Evolutionary conservation across 2,329 filamentous ascomycete genomes (phyloP), one percentile per base, ranked within the genome.

Genomic region (Xylariaceae sp.): DNA sequence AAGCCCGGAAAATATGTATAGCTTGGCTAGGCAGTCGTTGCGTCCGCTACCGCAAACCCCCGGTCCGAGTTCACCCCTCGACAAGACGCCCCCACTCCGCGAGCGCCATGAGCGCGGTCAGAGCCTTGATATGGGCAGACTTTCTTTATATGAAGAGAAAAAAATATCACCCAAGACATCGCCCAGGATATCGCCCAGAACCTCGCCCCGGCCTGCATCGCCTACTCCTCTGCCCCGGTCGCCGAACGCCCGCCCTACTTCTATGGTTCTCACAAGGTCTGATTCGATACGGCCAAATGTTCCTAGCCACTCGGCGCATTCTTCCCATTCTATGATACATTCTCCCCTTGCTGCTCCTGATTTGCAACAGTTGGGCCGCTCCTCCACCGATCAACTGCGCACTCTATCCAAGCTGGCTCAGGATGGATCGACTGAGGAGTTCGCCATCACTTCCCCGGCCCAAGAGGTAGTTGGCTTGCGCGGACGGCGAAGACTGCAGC

Each of bases 401-500:
- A 93, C 91, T 0, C 79, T 98, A 40, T 96, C 93, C 6, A 89
- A 87, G 66, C 84, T 96, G 62, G 90, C 91, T 1, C 85, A 93
- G 66, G 86, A 86, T 44, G 88, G 85, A 2, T 85, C 87, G 9
- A 84, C 86, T 1, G 90, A 93, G 32, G 91, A 96, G 42, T 93
- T 98, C 65, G 83, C 86, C 44, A 89, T 97, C 53, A 88, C 86
- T 47, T 86, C 87, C 0, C 83, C 89, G 1, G 87, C 88, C 16
- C 89, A 96, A 68, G 91, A 97, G 70, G 95, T 99, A 1, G 87
- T 89, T 19, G 95, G 95, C 40, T 78, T 99, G 42, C 88, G 91
- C 62, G 93, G 95, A 19, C 86, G 96, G 48, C 84, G 93, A 60
- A 88, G 87, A 65, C 76, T 99, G 50, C 95, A 97, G 73, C 83